A percentile compares a stretch with the other conserved stretches of the same genome.
These are phyloP conservation scores for Cucumis melo DNA, from an alignment of 306 rosid species.

Conservation along the genomic window DNA sequence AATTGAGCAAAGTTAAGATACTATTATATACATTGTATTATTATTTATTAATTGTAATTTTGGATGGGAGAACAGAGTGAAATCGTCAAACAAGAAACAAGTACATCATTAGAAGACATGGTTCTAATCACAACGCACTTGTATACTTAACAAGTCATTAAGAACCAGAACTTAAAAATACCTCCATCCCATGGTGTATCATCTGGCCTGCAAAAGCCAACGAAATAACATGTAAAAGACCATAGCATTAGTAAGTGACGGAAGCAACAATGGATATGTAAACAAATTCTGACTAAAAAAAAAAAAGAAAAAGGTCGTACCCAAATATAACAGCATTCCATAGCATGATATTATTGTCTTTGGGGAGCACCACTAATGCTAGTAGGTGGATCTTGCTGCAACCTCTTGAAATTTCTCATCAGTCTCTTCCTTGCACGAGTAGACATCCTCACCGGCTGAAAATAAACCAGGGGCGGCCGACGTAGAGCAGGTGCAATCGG, in stretches of 20 bases:
- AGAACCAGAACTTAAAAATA: slow-evolving; percentile 14
- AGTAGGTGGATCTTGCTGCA: slow-evolving; percentile 91
- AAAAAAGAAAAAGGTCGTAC: slow-evolving; percentile 17
- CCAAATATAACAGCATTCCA: slow-evolving; percentile 99
- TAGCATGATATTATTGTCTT: slow-evolving; percentile 84
- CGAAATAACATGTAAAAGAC: slow-evolving; percentile 14
- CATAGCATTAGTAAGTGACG: neutral
- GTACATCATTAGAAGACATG: neutral
- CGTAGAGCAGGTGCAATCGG: no score
- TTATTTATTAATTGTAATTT: neutral
- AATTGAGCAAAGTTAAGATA: neutral
- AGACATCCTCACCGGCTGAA: slow-evolving; percentile 75
- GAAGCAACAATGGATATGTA: neutral
- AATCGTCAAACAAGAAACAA: neutral
- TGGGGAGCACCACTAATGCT: slow-evolving; percentile 97
- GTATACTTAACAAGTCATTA: neutral
- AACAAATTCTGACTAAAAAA: neutral
- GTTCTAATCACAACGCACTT: neutral
- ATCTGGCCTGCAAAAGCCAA: slow-evolving; percentile 68
- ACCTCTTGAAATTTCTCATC: slow-evolving; percentile 90
- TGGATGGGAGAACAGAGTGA: neutral
- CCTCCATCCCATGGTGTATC: slow-evolving; percentile 99
- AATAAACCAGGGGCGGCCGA: slow-evolving; percentile 16
- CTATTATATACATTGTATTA: neutral
- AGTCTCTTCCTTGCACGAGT: slow-evolving; percentile 88